Evolutionary conservation across 2,329 filamentous ascomycete genomes (phyloP), one percentile per base, ranked within the genome.

Genomic region (Rachicladosporium sp.): DNA sequence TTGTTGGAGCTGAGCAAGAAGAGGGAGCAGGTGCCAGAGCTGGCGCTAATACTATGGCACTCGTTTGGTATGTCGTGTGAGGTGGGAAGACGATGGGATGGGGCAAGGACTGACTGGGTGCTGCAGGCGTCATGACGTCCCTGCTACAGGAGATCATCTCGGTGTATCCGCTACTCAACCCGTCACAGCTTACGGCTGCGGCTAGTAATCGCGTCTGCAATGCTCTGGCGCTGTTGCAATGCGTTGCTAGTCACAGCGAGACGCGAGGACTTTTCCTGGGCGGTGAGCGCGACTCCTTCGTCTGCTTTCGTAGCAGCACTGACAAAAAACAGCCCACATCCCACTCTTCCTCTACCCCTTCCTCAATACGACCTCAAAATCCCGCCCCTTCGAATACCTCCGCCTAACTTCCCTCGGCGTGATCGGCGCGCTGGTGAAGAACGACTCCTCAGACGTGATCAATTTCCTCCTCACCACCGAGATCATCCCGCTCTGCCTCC

Each of bases 381-480:
- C 88, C 27, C 78, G 91, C 38, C 91, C 91, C 0, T 98, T 96
- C 60, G 91, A 98, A 62, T 98, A 98, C 58, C 76, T 98, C 38
- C 86, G 91, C 38, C 76, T 98, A 29, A 98, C 91, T 0, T 95
- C 88, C 11, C 76, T 98, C 13, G 91, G 91, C 39, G 91, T 98
- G 23, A 96, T 98, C 50, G 91, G 91, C 42, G 91, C 91, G 2
- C 71, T 98, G 35, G 91, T 98, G 43, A 98, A 98, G 73, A 98
- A 98, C 57, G 91, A 98, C 65, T 95, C 88, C 3, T 89, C 85
- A 11, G 91, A 96, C 57, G 91, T 96, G 44, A 98, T 98, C 69
- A 96, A 96, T 69, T 98, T 98, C 60, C 80, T 98, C 39, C 73
- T 98, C 36, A 96, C 91, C 2, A 98, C 91, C 23, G 91, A 98